A percentile compares a stretch with the other conserved stretches of the same genome.
Evolutionary conservation across 495 filamentous ascomycete genomes (phyloP).

Genomic region (Daldinia vernicosa): DNA sequence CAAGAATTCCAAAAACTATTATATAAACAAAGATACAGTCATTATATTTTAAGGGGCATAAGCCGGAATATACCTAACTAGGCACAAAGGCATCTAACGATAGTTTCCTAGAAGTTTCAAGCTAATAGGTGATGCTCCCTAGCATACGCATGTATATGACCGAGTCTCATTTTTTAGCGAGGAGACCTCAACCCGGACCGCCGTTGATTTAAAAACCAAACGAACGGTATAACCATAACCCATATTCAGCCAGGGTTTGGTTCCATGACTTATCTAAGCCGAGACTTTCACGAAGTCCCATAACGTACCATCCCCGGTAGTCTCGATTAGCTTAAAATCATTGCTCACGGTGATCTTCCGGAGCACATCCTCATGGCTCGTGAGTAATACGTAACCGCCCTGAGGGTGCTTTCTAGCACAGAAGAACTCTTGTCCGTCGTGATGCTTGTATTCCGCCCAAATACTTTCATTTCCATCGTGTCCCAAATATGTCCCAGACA

Average conservation of each 20-base stretch:
- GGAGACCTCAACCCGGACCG: too few relatives aligned
- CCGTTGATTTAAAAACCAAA: background rate
- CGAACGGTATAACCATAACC: background rate
- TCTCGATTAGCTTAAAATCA: background rate
- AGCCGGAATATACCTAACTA: too few relatives aligned
- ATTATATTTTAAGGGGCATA: too few relatives aligned
- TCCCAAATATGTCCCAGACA: slow-evolving; percentile 7
- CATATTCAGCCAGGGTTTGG: background rate
- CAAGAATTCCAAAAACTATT: too few relatives aligned
- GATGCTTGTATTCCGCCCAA: slow-evolving; percentile 6
- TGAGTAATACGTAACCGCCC: slow-evolving; percentile 2
- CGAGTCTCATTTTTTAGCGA: too few relatives aligned
- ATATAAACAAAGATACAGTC: too few relatives aligned
- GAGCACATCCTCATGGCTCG: background rate
- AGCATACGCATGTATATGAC: too few relatives aligned
- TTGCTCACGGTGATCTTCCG: background rate
- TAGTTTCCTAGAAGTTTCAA: too few relatives aligned
- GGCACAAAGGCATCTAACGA: too few relatives aligned
- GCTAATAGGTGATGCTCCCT: too few relatives aligned
- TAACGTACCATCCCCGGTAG: background rate
- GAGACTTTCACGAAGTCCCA: slow-evolving; percentile 6
- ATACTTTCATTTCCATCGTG: background rate
- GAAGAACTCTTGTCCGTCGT: background rate
- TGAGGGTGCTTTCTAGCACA: slow-evolving; percentile 4
- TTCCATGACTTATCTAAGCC: background rate